phyloP scores from a whole-genome alignment of 106 monocot genomes.

The Ottelia alismoides region DNA sequence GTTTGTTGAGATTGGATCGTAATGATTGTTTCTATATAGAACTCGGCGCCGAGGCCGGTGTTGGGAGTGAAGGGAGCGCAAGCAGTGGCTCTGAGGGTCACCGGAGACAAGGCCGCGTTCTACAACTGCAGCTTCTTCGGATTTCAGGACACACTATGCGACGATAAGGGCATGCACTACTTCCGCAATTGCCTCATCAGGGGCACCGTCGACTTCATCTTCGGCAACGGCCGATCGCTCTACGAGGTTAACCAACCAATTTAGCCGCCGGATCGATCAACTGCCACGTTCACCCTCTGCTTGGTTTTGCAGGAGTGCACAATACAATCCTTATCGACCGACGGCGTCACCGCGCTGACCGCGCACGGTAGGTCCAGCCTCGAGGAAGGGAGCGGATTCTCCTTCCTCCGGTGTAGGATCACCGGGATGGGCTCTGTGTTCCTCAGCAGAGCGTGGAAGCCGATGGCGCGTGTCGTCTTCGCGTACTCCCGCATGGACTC shows the following conservation, averaged over 20 bases:
- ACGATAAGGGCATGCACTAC: constrained; percentile 41
- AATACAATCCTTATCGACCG: constrained; percentile 24
- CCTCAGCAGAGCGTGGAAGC: constrained; percentile 42
- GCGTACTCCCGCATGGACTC: constrained; percentile 40
- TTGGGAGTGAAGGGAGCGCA: constrained; percentile 3
- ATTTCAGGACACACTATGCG: constrained; percentile 49
- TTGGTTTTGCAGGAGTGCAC: constrained; percentile 26
- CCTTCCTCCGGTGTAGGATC: constrained; percentile 33
- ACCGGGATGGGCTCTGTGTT: constrained; percentile 30
- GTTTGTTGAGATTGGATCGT: too few relatives aligned
- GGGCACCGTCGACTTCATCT: constrained; percentile 59
- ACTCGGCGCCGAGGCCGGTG: constrained; percentile 13
- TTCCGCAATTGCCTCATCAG: constrained; percentile 41
- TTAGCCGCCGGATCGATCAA: too few relatives aligned
- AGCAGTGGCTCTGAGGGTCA: constrained; percentile 22
- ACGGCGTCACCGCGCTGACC: constrained; percentile 26
- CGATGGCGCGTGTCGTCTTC: constrained; percentile 32
- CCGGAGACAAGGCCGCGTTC: constrained; percentile 36
- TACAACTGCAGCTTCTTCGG: constrained; percentile 30
- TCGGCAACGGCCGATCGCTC: constrained; percentile 48
- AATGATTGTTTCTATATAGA: constrained; percentile 2
- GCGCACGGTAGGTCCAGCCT: constrained; percentile 27
- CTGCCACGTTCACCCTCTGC: too few relatives aligned
- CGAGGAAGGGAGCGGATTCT: constrained; percentile 27
- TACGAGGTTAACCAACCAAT: too few relatives aligned